A percentile compares a stretch with the other conserved stretches of the same genome.
phyloP scores from a whole-genome alignment of 176 grass and related monocot genomes.

The Olyra latifolia region DNA sequence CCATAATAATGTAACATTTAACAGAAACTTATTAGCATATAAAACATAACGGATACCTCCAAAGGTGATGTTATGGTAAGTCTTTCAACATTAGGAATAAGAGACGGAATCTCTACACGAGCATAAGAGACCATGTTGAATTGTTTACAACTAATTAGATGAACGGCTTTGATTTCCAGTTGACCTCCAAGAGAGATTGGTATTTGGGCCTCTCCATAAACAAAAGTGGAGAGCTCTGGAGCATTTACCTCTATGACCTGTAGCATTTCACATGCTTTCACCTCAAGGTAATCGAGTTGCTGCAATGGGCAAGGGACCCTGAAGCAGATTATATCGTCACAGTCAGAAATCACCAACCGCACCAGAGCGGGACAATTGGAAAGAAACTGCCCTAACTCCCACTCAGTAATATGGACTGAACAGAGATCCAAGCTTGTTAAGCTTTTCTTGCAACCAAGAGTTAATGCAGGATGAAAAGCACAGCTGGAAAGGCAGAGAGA shows the following conservation, averaged over 20 bases:
- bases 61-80: neutral
- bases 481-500: neutral
- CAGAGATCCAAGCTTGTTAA: neutral
- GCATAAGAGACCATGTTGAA: neutral
- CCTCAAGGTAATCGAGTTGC: neutral
- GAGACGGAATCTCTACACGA: neutral
- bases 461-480: neutral
- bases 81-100: neutral
- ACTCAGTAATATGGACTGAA: neutral
- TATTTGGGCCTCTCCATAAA: neutral
- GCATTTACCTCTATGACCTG: neutral
- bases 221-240: neutral
- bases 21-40: too few species aligned
- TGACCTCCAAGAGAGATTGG: neutral
- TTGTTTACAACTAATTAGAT: neutral
- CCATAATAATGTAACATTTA: too few species aligned
- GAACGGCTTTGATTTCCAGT: neutral
- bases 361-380: neutral
- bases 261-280: neutral
- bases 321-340: constrained; percentile 3
- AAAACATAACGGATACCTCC: neutral
- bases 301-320: neutral
- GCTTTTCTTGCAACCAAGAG: constrained; percentile 12
- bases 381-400: constrained; percentile 3
- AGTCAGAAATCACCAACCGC: neutral